phyloP scores from a whole-genome alignment of 345 rosid genomes.

The Cardamine occulta region DNA sequence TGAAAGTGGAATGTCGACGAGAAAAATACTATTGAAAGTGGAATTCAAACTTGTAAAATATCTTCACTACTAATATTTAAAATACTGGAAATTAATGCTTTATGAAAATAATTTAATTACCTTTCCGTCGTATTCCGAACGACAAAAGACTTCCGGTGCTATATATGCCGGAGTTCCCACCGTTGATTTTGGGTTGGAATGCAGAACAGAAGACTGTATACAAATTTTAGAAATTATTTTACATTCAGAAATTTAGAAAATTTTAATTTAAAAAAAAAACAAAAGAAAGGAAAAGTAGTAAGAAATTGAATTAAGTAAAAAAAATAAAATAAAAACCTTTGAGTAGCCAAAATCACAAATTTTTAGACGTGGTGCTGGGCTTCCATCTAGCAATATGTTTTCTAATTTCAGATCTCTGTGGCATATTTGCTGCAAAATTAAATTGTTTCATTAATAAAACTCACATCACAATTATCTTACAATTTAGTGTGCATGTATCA shows the following conservation, averaged over 20 bases:
- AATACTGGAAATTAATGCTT: constrained; percentile 2
- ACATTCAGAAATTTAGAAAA: not conserved
- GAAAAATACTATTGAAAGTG: constrained; percentile 26
- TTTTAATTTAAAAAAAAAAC: not conserved
- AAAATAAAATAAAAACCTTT: constrained; percentile 54
- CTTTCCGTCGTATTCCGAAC: constrained; percentile 92
- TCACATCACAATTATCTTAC: not conserved
- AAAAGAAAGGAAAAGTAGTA: not conserved
- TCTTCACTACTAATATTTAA: not conserved
- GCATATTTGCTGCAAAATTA: constrained; percentile 78
- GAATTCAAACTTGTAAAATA: constrained; percentile 30
- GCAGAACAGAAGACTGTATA: constrained; percentile 79
- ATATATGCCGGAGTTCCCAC: constrained; percentile 99
- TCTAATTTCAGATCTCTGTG: constrained; percentile 93
- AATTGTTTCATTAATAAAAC: not conserved
- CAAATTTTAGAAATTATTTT: not conserved
- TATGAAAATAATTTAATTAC: constrained; percentile 42
- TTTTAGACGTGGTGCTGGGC: constrained; percentile 89
- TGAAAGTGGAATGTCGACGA: constrained; percentile 23
- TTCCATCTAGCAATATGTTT: constrained; percentile 87
- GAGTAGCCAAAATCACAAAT: constrained; percentile 98
- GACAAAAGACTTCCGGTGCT: constrained; percentile 89
- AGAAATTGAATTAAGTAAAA: not conserved
- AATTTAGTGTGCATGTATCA: not conserved
- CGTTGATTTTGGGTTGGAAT: constrained; percentile 93